Conservation (phyloP, 2,329 filamentous ascomycete species). For the Verticillium dahliae region DNA sequence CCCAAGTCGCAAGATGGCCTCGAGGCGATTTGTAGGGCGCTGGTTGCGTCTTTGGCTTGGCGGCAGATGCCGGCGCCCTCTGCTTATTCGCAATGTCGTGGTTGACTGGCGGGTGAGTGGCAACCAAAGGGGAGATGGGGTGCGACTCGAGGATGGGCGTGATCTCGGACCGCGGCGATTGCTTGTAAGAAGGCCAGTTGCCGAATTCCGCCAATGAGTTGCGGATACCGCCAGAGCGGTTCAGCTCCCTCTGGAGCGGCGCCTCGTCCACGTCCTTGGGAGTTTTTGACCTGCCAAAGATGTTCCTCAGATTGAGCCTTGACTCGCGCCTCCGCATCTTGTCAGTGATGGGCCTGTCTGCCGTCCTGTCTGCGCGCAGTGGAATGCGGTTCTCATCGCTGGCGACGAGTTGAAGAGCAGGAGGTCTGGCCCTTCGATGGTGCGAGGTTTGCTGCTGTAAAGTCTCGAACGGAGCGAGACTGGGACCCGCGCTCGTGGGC, state of each 20-base stretch:
- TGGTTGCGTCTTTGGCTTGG: constrained; percentile 4
- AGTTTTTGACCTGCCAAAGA: constrained; percentile 41
- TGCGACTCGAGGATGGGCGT: neutral
- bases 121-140: constrained; percentile 3
- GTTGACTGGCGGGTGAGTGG: constrained; percentile 5
- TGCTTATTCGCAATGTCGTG: constrained; percentile 4
- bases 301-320: constrained; percentile 40
- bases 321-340: constrained; percentile 43
- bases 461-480: constrained; percentile 14
- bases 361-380: constrained; percentile 26
- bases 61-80: constrained; percentile 5
- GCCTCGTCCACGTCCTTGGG: constrained; percentile 24
- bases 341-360: neutral
- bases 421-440: constrained; percentile 29
- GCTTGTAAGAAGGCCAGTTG: constrained; percentile 11
- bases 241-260: constrained; percentile 18
- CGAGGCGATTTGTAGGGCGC: constrained; percentile 11
- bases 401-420: constrained; percentile 22
- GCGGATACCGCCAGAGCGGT: constrained; percentile 32
- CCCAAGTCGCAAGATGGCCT: constrained; percentile 43
- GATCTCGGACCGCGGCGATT: constrained; percentile 7
- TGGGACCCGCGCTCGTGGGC: constrained; percentile 6
- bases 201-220: constrained; percentile 32
- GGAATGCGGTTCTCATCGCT: constrained; percentile 31
- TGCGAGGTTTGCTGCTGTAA: constrained; percentile 23